These are phyloP conservation scores for Colletotrichum musae DNA, from an alignment of 2,329 filamentous ascomycete species.

Conservation along the genomic window DNA sequence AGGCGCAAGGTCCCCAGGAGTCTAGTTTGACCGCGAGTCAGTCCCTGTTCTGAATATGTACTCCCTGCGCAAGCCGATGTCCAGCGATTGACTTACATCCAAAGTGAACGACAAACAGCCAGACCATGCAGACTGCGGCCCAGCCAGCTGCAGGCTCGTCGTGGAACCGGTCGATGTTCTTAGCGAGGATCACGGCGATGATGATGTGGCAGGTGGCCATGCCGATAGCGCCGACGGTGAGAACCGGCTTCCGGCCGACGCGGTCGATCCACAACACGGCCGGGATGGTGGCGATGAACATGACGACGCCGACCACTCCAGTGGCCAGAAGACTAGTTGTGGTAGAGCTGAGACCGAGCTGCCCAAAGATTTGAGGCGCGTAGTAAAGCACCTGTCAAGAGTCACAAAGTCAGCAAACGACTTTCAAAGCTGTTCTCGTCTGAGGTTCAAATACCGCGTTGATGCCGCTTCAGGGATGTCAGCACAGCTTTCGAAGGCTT, in stretches of 20 bases:
- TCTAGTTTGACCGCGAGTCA: constrained; percentile 53
- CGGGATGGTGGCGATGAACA: constrained; percentile 76
- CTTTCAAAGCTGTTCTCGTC: too few relatives aligned
- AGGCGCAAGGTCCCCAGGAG: constrained; percentile 81
- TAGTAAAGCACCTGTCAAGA: constrained; percentile 68
- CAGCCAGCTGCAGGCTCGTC: constrained; percentile 71
- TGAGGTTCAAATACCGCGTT: too few relatives aligned
- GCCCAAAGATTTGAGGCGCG: constrained; percentile 77
- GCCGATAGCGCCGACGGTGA: constrained; percentile 75
- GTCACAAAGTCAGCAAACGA: too few relatives aligned
- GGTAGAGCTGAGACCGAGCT: constrained; percentile 71
- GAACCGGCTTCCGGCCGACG: constrained; percentile 73
- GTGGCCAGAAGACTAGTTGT: constrained; percentile 75
- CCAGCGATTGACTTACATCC: constrained; percentile 58
- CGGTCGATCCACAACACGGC: constrained; percentile 77
- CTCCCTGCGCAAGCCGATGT: too few relatives aligned
- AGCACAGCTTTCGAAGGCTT: accelerated
- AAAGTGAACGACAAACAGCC: constrained; percentile 83
- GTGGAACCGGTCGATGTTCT: constrained; percentile 71
- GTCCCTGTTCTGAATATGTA: too few relatives aligned
- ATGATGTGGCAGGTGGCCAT: constrained; percentile 81
- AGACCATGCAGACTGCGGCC: constrained; percentile 78
- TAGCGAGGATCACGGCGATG: constrained; percentile 78
- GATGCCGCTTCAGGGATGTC: background rate
- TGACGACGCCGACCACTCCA: constrained; percentile 79